Evolutionary conservation across 768 basidiomycete species (phyloP).

Genomic region (Psilocybe sp.): DNA sequence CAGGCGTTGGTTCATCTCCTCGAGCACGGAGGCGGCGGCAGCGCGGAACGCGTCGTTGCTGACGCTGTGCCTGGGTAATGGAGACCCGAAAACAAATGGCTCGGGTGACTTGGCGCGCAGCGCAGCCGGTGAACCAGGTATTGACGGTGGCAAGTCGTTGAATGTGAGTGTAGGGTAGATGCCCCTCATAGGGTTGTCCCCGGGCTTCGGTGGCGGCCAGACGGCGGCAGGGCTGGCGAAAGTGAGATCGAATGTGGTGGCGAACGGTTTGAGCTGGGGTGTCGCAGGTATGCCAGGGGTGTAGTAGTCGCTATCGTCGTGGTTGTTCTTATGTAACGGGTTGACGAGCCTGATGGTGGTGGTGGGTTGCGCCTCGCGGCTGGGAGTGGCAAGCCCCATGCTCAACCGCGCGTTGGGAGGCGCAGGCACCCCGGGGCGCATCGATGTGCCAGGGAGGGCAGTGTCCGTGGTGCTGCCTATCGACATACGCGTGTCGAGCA

Average conservation of each 20-base stretch:
- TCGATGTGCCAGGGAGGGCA: conserved; percentile 59
- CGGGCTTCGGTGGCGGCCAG: conserved; percentile 29
- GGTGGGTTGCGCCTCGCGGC: conserved; percentile 37
- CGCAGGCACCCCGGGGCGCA: conserved; percentile 59
- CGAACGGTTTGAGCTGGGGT: conserved; percentile 63
- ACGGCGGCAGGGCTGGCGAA: conserved; percentile 49
- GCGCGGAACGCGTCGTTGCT: conserved; percentile 65
- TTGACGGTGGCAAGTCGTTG: conserved; percentile 28
- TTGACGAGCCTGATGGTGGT: conserved; percentile 52
- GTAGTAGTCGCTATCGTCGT: conserved; percentile 17
- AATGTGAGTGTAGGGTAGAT: conserved; percentile 39
- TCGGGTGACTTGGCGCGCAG: conserved; percentile 21
- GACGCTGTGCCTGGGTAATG: conserved; percentile 57
- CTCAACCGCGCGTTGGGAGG: conserved; percentile 61
- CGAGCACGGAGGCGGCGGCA: conserved; percentile 68
- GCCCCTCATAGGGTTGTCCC: conserved; percentile 21
- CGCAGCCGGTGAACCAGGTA: conserved; percentile 26
- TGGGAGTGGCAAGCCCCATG: conserved; percentile 46
- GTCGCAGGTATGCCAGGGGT: conserved; percentile 30
- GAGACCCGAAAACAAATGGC: conserved; percentile 79
- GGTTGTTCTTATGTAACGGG: conserved; percentile 14
- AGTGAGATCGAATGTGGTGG: conserved; percentile 66
- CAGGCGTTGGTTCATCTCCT: conserved; percentile 80
- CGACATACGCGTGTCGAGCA: conserved; percentile 34
- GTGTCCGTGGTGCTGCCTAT: conserved; percentile 29